Evolutionary conservation across 2,329 filamentous ascomycete genomes (phyloP), one percentile per base, ranked within the genome.

Genomic region (Paecilomyces variotii): DNA sequence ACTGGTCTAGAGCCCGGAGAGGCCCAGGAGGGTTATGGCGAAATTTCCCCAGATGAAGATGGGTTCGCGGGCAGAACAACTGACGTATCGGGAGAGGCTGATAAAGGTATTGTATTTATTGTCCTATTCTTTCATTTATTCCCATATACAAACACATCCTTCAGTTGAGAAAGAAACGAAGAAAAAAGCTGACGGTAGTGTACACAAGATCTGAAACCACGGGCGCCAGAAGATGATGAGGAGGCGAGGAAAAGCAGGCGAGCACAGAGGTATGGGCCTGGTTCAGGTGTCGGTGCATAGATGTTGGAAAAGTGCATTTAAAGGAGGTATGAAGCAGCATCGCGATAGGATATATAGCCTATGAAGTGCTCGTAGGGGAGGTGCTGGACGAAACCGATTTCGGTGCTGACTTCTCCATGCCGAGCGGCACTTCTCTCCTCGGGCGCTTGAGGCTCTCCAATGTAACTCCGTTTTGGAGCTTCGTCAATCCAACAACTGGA

Each of bases 401-500:
- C n/a, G 71, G 68, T 25, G 68, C 67, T 53, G 67, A 61, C 25
- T 69, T 65, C 34, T 70, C 62, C 55, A 67, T 67, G 58, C 67
- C 68, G 27, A 76, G 69, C 11, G 84, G 81, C 61, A 89, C 74
- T 69, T 85, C 81, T 70, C 86, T 84, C 75, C 91, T 84, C 54
- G 92, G 89, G 67, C 86, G 85, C 80, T 91, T 94, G 71, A 99
- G 78, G 50, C 89, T 87, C 66, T 93, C 90, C 68, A 93, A 76
- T 25, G 91, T 96, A 28, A 96, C 74, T 7, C 91, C 91, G 60
- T 91, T 81, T 39, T 82, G 85, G 57, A 99, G 77, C 76, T 96
- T 97, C 24, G 92, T 97, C 62, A 97, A 86, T 30, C 94, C 94
- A 71, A 99, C 93, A 39, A 96, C 84, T 0, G 94, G 86, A 2